Evolutionary conservation across 163 green algal genomes (phyloP).

Genomic region (Scenedesmus sp.): DNA sequence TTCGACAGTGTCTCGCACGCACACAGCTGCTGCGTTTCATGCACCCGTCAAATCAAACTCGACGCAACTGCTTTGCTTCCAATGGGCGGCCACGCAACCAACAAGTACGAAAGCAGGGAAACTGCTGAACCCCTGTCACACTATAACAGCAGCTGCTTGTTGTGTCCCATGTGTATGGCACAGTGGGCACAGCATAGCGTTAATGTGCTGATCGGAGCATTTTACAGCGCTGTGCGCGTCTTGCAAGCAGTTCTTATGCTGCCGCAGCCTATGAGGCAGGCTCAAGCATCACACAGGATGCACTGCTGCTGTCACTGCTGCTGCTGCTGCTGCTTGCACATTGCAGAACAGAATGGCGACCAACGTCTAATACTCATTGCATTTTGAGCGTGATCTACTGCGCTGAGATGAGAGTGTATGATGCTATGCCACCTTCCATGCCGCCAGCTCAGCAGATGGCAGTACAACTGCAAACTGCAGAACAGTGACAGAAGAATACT

Average conservation of each 20-base stretch:
- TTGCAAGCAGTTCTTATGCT: background rate
- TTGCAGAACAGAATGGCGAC: no score
- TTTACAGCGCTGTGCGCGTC: no score
- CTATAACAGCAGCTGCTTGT: background rate
- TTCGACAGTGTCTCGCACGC: conserved; percentile 11
- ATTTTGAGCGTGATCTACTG: no score
- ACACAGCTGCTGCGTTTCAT: background rate
- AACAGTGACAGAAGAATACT: no score
- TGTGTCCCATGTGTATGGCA: background rate
- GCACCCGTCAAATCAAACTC: background rate
- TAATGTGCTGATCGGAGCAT: background rate
- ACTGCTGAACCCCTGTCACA: background rate
- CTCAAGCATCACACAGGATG: background rate
- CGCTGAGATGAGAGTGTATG: no score
- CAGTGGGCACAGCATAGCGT: background rate
- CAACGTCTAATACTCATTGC: no score
- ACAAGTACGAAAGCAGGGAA: background rate
- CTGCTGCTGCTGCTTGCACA: no score
- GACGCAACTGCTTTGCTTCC: background rate
- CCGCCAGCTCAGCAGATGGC: background rate
- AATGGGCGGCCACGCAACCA: background rate
- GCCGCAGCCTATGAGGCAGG: background rate
- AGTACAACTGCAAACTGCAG: background rate
- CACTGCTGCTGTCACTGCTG: background rate
- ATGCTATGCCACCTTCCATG: no score